Base-by-base conservation (phyloP, 495 filamentous ascomycete genomes). In the Penicillium steckii region DNA sequence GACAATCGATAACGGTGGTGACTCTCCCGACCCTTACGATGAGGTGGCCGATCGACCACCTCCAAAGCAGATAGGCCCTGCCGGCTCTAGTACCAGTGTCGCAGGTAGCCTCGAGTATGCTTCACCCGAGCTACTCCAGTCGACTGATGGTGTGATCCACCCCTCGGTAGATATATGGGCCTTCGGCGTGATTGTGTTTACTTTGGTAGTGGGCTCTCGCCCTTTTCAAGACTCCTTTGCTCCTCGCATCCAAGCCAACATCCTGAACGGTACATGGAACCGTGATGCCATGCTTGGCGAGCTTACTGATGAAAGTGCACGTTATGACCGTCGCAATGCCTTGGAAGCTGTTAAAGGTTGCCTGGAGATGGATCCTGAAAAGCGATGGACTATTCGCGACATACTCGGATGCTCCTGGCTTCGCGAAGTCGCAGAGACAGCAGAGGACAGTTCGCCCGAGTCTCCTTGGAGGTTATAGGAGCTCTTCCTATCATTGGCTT, bases 131-230 rank as follows among this genome's bases (percentile, higher is more conserved):
- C 61, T 86, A 8, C 72, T 88, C 27, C 66, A 69, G 25, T 78
- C 74, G 8, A 65, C 66, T 5, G 64, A 57, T 23, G 61, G 79
- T 65, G 55, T 85, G 53, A 70, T 83, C 53, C 61, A 76, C 56
- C 70, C 78, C 2, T 81, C 79, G 0, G 83, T 83, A 10, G 87
- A 90, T 60, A 75, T 90, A 8, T 90, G 87, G 86, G 85, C 87
- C 0, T 88, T 82, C 55, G 87, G 86, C 8, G 84, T 89, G 7
- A 78, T 86, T 13, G 69, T 85, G 2, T 89, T 80, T 51, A 74
- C 82, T 6, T 65, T 88, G 4, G 62, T 87, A 12, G 81, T 84
- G 2, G 86, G 85, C n/a, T 78, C 76, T 8, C 76, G 88, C 3
- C 87, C 87, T 0, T 90, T 90, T 65, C 75, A 82, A 29, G 79